Base-by-base conservation (phyloP, 345 rosid species). In the Lumnitzera littorea region DNA sequence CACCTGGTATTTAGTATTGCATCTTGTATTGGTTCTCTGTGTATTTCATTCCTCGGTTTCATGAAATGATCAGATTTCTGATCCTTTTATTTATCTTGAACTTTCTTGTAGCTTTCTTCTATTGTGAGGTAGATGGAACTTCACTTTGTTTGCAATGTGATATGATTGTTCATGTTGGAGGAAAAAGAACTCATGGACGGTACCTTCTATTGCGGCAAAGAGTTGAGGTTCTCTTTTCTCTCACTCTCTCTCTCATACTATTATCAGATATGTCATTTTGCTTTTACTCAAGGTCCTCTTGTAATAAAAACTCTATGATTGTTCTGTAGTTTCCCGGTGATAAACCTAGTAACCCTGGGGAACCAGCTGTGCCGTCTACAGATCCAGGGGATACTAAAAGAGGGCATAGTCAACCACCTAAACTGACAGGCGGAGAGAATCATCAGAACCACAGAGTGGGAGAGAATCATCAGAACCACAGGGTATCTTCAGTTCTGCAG, bases 101-200 rank as follows among this genome's bases (percentile, higher is more conserved):
- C 51, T 46, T 50, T 17, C 24, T 15, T 74, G 67, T 68, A 91
- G 96, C 96, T 50, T 91, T 91, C 82, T 87, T 91, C 70, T 86
- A 83, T 80, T 91, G 98, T 50, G 92, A 89, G 74, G 64, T 83
- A 68, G 92, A 87, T 60, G 95, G 95, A 65, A 87, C 74, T 69
- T 89, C 91, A 16, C 91, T 86, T 62, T 91, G 92, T 72, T 73
- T 91, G 71, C 86, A 87, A 67, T 86, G 98, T 58, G 96, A 91
- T 58, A 82, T 82, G 88, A 72, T 74, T 58, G 95, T 89, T 53
- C 98, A 85, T 77, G 86, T 82, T 62, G 96, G 96, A 15, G 91
- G 86, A 58, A 88, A 86, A 75, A 78, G 90, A 76, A 84, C 78
- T 2, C 95, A 89, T 57, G 71, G 62, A 55, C 80, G 98, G 60